Evolutionary conservation across 129 eudicot genomes (phyloP).

Genomic region (Helichrysum umbraculigerum): DNA sequence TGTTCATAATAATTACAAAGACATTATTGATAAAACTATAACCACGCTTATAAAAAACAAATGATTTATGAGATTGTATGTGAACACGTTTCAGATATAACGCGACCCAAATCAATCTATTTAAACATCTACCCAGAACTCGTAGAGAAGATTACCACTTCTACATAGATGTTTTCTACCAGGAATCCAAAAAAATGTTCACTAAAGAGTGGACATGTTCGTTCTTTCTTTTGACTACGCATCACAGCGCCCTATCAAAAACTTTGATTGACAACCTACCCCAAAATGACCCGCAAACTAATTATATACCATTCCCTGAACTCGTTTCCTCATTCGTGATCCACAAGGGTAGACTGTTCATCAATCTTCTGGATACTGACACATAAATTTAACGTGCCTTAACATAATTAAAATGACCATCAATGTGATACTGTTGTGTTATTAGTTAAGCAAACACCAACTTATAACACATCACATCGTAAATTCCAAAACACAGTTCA

Average conservation of each 20-base stretch:
- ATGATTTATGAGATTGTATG: not conserved
- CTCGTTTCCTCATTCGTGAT: not conserved
- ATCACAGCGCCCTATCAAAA: not conserved
- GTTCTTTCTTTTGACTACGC: not conserved
- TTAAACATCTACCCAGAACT: not conserved
- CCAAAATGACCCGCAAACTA: not conserved
- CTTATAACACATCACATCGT: not conserved
- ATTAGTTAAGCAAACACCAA: not conserved
- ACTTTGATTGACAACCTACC: conserved; percentile 1
- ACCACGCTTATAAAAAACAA: not conserved
- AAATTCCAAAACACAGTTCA: not conserved
- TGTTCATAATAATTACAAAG: not conserved
- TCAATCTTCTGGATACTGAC: not conserved
- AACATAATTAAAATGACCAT: not conserved
- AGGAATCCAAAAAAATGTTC: not conserved
- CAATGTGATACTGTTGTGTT: not conserved
- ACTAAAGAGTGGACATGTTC: not conserved
- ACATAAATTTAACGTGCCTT: not conserved
- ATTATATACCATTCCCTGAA: not conserved
- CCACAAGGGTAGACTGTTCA: not conserved
- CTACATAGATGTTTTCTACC: conserved; percentile 1
- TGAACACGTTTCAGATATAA: not conserved
- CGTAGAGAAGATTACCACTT: not conserved
- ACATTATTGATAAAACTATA: not conserved
- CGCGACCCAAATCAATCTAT: not conserved